A percentile compares a stretch with the other conserved stretches of the same genome.
Conservation (phyloP, 306 rosid genomes). For the Sicyos baderoa region DNA sequence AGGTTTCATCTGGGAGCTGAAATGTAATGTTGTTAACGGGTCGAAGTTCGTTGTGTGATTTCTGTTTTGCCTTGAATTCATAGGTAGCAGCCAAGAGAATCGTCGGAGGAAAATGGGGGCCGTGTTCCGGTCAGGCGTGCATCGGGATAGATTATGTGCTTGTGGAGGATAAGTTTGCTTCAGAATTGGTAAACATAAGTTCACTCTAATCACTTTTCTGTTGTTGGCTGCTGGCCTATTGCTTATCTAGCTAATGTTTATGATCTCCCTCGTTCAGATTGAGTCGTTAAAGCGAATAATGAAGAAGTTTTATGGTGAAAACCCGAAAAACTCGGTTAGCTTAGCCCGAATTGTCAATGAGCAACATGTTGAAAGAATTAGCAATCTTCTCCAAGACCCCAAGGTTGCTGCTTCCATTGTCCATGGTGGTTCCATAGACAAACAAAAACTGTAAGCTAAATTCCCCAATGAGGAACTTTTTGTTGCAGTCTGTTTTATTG, state of each 20-base stretch:
- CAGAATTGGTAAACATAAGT: constrained; percentile 42
- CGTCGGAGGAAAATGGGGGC: constrained; percentile 83
- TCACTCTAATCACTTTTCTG: background rate
- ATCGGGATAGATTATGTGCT: constrained; percentile 71
- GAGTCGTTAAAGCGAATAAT: constrained; percentile 45
- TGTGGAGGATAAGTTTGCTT: constrained; percentile 53
- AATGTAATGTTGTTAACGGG: background rate
- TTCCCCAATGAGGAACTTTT: constrained; percentile 1
- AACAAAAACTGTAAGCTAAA: constrained; percentile 46
- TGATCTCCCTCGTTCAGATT: constrained; percentile 32
- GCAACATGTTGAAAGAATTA: constrained; percentile 49
- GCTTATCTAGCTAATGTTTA: background rate
- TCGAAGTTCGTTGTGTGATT: background rate
- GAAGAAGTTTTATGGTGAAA: constrained; percentile 51
- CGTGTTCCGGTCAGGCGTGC: constrained; percentile 82
- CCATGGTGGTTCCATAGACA: constrained; percentile 65
- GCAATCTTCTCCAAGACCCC: constrained; percentile 59
- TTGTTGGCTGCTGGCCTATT: background rate
- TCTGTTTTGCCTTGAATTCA: background rate
- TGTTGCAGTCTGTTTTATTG: background rate
- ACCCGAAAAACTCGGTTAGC: constrained; percentile 39
- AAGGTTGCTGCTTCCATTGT: constrained; percentile 59
- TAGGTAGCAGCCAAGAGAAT: constrained; percentile 71
- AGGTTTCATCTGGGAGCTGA: constrained; percentile 34
- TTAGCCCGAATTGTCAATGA: constrained; percentile 54